Conservation (phyloP, 352 stramenopile genomes). For the Globisporangium takayamanum region DNA sequence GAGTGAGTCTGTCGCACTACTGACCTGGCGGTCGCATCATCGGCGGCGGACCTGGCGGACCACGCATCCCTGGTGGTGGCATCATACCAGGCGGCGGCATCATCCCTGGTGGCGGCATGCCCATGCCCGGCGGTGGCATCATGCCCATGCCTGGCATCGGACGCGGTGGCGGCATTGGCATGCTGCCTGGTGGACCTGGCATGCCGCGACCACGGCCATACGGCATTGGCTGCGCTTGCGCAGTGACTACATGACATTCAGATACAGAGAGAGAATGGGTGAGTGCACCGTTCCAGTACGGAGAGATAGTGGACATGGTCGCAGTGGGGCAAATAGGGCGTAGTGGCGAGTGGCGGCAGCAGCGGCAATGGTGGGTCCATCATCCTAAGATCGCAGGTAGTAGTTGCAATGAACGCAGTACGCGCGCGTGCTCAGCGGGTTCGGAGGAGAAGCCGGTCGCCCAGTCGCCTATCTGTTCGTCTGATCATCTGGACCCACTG, state of each 20-base stretch:
- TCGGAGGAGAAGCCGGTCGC: conserved; percentile 60
- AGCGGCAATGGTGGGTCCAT: conserved; percentile 36
- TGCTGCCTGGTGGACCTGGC: conserved; percentile 42
- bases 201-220: conserved; percentile 79
- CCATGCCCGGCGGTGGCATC: conserved; percentile 68
- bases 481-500: conserved; percentile 65
- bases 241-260: conserved; percentile 41
- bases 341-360: neutral
- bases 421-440: conserved; percentile 53
- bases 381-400: conserved; percentile 86
- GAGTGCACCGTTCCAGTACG: neutral
- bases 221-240: conserved; percentile 70
- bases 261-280: conserved; percentile 4
- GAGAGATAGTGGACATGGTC: neutral
- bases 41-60: conserved; percentile 35
- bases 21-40: conserved; percentile 48
- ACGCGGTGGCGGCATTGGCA: conserved; percentile 50
- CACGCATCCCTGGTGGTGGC: conserved; percentile 65
- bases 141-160: conserved; percentile 71
- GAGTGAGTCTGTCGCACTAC: conserved; percentile 19
- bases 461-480: conserved; percentile 84
- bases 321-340: conserved; percentile 1
- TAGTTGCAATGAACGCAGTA: conserved; percentile 34
- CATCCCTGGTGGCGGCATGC: conserved; percentile 68
- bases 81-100: conserved; percentile 75